phyloP scores from a whole-genome alignment of 2,329 filamentous ascomycete species.

The Geosmithia morbida region DNA sequence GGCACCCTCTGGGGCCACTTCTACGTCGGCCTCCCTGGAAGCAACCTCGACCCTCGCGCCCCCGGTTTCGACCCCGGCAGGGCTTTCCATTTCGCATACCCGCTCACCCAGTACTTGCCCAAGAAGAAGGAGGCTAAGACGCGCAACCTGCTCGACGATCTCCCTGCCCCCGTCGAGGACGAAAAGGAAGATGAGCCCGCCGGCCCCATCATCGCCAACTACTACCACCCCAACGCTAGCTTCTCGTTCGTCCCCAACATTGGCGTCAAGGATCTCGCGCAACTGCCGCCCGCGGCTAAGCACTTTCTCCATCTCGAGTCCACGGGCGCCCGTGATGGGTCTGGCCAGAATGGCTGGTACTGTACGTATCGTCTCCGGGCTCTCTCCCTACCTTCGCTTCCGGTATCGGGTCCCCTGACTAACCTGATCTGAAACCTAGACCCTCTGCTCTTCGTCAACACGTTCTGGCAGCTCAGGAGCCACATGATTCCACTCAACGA shows the following conservation, averaged over 20 bases:
- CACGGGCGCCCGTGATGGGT: constrained; percentile 67
- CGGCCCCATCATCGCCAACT: constrained; percentile 63
- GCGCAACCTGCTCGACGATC: constrained; percentile 63
- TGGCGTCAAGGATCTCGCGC: constrained; percentile 52
- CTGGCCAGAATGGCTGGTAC: constrained; percentile 87
- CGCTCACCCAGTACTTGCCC: constrained; percentile 76
- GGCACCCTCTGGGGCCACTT: constrained; percentile 93
- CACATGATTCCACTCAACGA: constrained; percentile 90
- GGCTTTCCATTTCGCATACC: constrained; percentile 73
- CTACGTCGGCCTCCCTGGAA: constrained; percentile 66
- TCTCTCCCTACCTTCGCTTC: background rate
- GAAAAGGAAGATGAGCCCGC: constrained; percentile 36
- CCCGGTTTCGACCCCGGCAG: constrained; percentile 57
- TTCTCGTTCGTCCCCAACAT: constrained; percentile 74
- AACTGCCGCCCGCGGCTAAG: constrained; percentile 57
- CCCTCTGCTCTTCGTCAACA: constrained; percentile 84
- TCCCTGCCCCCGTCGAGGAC: constrained; percentile 20
- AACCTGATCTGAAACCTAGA: constrained; percentile 19
- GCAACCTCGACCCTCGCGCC: constrained; percentile 59
- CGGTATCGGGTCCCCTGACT: background rate
- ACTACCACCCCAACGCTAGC: constrained; percentile 92
- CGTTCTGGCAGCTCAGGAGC: constrained; percentile 86
- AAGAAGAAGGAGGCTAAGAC: constrained; percentile 87
- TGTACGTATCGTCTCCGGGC: constrained; percentile 22
- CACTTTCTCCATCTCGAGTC: constrained; percentile 69